These are phyloP conservation scores for Periconia digitata DNA, from an alignment of 2,329 filamentous ascomycete genomes.

Conservation along the genomic window DNA sequence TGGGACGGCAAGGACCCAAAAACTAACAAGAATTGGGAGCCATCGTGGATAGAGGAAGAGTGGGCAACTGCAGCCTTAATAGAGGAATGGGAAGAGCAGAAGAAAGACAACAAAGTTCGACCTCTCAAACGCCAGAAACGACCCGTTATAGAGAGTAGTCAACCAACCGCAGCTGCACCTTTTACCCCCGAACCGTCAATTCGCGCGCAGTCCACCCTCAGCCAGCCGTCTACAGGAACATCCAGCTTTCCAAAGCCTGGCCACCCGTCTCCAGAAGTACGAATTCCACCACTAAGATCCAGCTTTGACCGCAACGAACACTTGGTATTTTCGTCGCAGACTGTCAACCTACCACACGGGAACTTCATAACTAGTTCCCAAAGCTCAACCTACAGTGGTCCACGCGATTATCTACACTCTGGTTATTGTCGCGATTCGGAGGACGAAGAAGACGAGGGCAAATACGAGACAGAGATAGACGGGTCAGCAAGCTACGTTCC, in stretches of 20 bases:
- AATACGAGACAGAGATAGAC: background rate
- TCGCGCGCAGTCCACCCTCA: background rate
- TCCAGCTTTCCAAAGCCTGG: background rate
- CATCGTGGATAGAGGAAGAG: constrained; percentile 59
- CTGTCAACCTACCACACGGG: background rate
- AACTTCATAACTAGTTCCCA: constrained; percentile 19
- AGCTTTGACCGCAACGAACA: constrained; percentile 25
- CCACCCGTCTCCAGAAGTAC: constrained; percentile 15
- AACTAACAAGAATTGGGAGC: constrained; percentile 52
- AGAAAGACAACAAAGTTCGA: background rate
- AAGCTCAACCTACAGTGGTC: constrained; percentile 9
- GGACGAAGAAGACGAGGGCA: constrained; percentile 8
- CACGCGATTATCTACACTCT: constrained; percentile 13
- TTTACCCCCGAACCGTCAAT: constrained; percentile 6
- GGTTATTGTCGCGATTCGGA: constrained; percentile 30
- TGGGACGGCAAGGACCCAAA: constrained; percentile 56
- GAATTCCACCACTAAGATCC: constrained; percentile 12
- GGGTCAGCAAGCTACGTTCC: constrained; percentile 22
- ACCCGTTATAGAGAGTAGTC: constrained; percentile 21
- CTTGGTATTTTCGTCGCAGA: constrained; percentile 22
- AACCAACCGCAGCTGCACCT: constrained; percentile 1
- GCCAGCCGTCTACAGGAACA: background rate
- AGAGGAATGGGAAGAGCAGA: constrained; percentile 26
- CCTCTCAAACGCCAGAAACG: background rate
- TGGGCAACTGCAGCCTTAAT: constrained; percentile 37